phyloP scores from a whole-genome alignment of 2,329 filamentous ascomycete genomes.

The Periconia digitata region DNA sequence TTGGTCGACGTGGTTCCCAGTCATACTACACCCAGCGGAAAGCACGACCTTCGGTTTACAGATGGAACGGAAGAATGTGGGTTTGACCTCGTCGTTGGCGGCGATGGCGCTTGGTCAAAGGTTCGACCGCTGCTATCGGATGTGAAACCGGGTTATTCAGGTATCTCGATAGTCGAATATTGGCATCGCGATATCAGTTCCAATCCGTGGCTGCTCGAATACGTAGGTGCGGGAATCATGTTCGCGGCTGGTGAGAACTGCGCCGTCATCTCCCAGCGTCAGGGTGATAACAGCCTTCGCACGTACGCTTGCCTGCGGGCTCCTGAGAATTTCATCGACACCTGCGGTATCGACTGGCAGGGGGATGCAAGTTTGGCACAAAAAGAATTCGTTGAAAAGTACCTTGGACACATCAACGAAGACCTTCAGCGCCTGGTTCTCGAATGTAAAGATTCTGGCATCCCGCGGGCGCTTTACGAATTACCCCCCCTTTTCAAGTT shows the following conservation, averaged over 20 bases:
- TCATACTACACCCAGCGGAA: not conserved
- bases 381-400: conserved; percentile 20
- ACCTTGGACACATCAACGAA: conserved; percentile 38
- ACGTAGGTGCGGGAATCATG: conserved; percentile 46
- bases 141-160: conserved; percentile 50
- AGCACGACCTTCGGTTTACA: conserved; percentile 35
- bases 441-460: conserved; percentile 16
- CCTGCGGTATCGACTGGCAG: conserved; percentile 49
- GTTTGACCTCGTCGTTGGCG: conserved; percentile 52
- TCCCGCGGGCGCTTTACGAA: conserved; percentile 49
- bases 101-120: conserved; percentile 52
- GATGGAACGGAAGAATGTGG: conserved; percentile 30
- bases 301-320: conserved; percentile 43
- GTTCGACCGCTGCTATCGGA: conserved; percentile 29
- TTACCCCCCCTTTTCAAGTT: conserved; percentile 57
- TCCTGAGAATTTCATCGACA: conserved; percentile 43
- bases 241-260: conserved; percentile 43
- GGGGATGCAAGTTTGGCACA: conserved; percentile 43
- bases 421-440: conserved; percentile 25
- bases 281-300: conserved; percentile 54
- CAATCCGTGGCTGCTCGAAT: conserved; percentile 45
- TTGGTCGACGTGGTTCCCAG: conserved; percentile 41
- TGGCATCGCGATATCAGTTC: conserved; percentile 48
- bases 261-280: conserved; percentile 46
- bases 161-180: conserved; percentile 50